Evolutionary conservation across 768 basidiomycete species (phyloP).

Genomic region (Boletus patriciae): DNA sequence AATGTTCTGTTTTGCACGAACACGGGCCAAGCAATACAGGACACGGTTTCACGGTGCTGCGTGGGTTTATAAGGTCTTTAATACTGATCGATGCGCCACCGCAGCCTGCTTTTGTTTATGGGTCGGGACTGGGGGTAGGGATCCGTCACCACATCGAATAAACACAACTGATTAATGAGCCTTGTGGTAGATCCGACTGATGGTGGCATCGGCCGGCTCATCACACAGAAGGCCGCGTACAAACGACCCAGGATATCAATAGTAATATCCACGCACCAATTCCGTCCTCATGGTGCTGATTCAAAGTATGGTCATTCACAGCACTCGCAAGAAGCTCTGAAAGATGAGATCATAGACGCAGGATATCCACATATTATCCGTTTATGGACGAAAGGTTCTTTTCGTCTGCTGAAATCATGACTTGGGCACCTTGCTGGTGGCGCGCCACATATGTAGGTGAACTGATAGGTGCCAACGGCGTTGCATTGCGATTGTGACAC

Average conservation of each 20-base stretch:
- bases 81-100: slow-evolving; percentile 27
- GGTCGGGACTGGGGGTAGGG: background rate
- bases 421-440: slow-evolving; percentile 13
- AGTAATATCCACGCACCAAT: background rate
- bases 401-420: background rate
- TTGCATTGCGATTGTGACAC: slow-evolving; percentile 9
- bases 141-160: background rate
- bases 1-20: background rate
- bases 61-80: background rate
- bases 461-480: background rate
- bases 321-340: slow-evolving; percentile 7
- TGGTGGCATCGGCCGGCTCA: background rate
- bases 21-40: background rate
- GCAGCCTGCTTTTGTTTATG: slow-evolving; percentile 9
- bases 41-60: slow-evolving; percentile 15
- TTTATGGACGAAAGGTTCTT: background rate
- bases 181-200: background rate
- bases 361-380: slow-evolving; percentile 3
- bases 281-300: background rate
- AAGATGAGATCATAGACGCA: slow-evolving; percentile 7
- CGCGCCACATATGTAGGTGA: slow-evolving; percentile 10
- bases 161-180: background rate
- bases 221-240: background rate
- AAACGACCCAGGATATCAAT: background rate
- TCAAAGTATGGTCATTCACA: slow-evolving; percentile 5